Conservation (phyloP, 805 yeast genomes). For the Lipomyces chichibuensis region DNA sequence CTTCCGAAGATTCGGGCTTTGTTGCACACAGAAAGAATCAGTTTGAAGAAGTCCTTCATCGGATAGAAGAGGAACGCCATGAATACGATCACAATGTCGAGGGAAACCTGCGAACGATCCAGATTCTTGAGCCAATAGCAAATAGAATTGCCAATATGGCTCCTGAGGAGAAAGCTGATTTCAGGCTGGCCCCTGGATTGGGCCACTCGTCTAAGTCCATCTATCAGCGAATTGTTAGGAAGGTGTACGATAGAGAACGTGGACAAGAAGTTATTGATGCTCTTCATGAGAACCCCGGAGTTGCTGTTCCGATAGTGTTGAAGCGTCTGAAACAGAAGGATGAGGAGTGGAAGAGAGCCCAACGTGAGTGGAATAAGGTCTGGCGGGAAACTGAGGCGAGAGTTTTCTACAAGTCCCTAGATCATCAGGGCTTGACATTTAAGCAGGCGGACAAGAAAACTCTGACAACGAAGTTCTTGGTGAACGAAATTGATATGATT, state of each 20-base stretch:
- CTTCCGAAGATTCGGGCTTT: conserved; percentile 97
- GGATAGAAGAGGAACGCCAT: conserved; percentile 96
- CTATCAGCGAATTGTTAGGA: conserved; percentile 89
- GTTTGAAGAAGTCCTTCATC: conserved; percentile 91
- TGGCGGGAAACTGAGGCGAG: conserved; percentile 99
- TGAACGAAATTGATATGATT: conserved; percentile 88
- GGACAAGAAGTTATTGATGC: conserved; percentile 97
- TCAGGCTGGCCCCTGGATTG: conserved; percentile 87
- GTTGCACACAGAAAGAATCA: conserved; percentile 99
- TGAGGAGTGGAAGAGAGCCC: conserved; percentile 98
- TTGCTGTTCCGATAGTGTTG: conserved; percentile 91
- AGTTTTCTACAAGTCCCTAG: conserved; percentile 89
- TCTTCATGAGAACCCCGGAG: conserved; percentile 89
- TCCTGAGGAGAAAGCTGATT: conserved; percentile 79
- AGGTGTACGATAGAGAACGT: conserved; percentile 89
- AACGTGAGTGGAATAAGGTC: conserved; percentile 97
- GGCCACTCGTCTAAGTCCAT: conserved; percentile 91
- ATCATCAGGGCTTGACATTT: conserved; percentile 92
- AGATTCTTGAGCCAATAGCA: conserved; percentile 92
- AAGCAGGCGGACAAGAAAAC: conserved; percentile 95
- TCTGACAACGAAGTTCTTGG: conserved; percentile 83
- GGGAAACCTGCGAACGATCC: conserved; percentile 90
- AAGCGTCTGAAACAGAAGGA: conserved; percentile 95
- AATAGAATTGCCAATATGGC: conserved; percentile 92
- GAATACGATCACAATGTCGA: conserved; percentile 97